Evolutionary conservation across 73 alveolate genomes (phyloP).

Genomic region (Uronychia binucleata): DNA sequence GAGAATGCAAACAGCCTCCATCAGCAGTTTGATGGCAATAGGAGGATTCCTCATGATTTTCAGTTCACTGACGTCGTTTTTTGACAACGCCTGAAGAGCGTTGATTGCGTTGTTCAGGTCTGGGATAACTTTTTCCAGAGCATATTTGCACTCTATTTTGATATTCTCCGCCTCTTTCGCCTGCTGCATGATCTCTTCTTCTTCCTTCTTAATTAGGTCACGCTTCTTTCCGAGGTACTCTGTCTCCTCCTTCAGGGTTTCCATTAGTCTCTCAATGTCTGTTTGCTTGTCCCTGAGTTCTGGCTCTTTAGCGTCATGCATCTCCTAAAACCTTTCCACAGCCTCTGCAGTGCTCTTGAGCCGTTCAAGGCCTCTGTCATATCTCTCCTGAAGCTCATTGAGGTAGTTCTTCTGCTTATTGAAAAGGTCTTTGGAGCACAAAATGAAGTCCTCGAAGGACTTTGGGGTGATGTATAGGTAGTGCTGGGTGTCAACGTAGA

Average conservation of each 20-base stretch:
- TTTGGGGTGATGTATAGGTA: slow-evolving; percentile 80
- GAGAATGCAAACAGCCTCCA: slow-evolving; percentile 64
- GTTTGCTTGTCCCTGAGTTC: slow-evolving; percentile 74
- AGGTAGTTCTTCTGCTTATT: slow-evolving; percentile 74
- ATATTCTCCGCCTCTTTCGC: slow-evolving; percentile 84
- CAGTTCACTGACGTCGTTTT: slow-evolving; percentile 86
- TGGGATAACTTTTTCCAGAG: slow-evolving; percentile 89
- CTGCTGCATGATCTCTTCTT: slow-evolving; percentile 78
- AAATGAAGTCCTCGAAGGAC: slow-evolving; percentile 84
- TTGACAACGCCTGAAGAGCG: slow-evolving; percentile 82
- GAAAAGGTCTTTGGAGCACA: slow-evolving; percentile 75
- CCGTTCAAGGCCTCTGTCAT: slow-evolving; percentile 76
- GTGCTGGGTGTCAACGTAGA: slow-evolving; percentile 33
- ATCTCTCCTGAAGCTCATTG: slow-evolving; percentile 69
- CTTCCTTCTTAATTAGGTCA: slow-evolving; percentile 81
- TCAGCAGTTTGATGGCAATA: slow-evolving; percentile 80
- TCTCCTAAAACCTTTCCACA: slow-evolving; percentile 68
- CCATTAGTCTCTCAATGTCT: slow-evolving; percentile 73
- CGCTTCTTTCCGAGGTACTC: slow-evolving; percentile 85
- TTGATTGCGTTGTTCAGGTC: slow-evolving; percentile 83
- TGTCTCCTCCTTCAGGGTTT: slow-evolving; percentile 79
- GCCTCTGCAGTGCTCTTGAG: slow-evolving; percentile 74
- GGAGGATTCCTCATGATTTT: slow-evolving; percentile 93
- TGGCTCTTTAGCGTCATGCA: slow-evolving; percentile 67
- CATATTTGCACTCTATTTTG: slow-evolving; percentile 83